Percentiles rank a stretch among this genome's conserved stretches.
Conservation (phyloP, 176 grass and related monocot genomes). For the Poa pratensis region DNA sequence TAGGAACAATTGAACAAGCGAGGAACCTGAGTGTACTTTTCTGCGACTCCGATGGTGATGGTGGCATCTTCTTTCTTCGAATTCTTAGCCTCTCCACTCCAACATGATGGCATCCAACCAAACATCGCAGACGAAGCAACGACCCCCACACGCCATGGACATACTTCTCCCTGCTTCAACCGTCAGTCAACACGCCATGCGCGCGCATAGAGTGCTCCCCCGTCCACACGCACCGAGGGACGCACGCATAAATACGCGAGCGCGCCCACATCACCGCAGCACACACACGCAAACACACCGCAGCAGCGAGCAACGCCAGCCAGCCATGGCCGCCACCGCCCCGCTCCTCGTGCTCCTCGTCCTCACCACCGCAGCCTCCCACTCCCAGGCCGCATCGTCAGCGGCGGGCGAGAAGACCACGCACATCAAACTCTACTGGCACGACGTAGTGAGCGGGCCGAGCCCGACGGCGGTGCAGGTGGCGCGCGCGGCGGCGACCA, state of each 20-base stretch:
- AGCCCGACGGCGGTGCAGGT: slow-evolving; percentile 58
- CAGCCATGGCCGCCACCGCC: slow-evolving; percentile 24
- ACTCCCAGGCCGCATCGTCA: neutral
- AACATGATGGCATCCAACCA: slow-evolving; percentile 22
- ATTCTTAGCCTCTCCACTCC: neutral
- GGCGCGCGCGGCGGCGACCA: slow-evolving; percentile 23
- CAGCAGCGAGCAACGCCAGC: neutral
- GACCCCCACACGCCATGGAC: slow-evolving; percentile 4
- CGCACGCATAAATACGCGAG: slow-evolving; percentile 2
- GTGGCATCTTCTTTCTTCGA: neutral
- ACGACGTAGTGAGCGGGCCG: slow-evolving; percentile 63
- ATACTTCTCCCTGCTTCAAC: neutral
- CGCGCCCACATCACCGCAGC: neutral
- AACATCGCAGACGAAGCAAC: slow-evolving; percentile 25
- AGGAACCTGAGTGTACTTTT: neutral
- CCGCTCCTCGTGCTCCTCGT: neutral
- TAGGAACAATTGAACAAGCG: neutral
- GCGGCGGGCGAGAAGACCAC: slow-evolving; percentile 20
- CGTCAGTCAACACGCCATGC: neutral
- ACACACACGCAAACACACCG: neutral
- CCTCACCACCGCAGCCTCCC: neutral
- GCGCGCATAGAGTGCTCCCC: neutral
- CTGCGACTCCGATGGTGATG: neutral
- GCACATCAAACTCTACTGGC: slow-evolving; percentile 67
- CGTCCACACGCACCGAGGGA: neutral